These are phyloP conservation scores for Melianthus villosus DNA, from an alignment of 441 rosid species.

Conservation along the genomic window DNA sequence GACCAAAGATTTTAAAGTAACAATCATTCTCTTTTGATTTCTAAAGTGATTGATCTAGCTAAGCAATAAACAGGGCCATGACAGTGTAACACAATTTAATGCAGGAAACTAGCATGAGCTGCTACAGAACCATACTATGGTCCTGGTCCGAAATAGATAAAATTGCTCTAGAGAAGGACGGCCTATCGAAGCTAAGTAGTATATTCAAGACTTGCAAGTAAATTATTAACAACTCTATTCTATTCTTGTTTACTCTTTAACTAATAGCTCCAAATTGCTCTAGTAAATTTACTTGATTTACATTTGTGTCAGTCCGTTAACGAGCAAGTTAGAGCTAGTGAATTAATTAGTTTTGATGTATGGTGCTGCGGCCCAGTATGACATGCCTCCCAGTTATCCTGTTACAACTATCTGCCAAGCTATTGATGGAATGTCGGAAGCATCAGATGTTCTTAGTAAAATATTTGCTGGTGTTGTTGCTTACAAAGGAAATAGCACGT, in stretches of 20 bases:
- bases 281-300: not conserved
- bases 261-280: not conserved
- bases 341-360: conserved; percentile 15
- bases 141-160: conserved; percentile 41
- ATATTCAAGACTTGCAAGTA: conserved; percentile 49
- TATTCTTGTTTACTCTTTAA: not conserved
- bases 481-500: conserved; percentile 16
- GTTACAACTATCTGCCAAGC: conserved; percentile 32
- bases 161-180: conserved; percentile 30
- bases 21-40: too few relatives aligned
- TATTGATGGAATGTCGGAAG: conserved; percentile 23
- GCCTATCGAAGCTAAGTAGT: conserved; percentile 28
- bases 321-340: conserved; percentile 20
- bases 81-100: not conserved
- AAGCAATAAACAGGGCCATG: not conserved
- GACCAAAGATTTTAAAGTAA: conserved; percentile 29
- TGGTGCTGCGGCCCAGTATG: conserved; percentile 38
- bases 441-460: conserved; percentile 19
- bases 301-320: conserved; percentile 21
- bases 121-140: conserved; percentile 26
- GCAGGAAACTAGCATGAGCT: conserved; percentile 37
- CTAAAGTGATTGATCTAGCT: not conserved
- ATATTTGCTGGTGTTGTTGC: conserved; percentile 44
- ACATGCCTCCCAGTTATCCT: conserved; percentile 22
- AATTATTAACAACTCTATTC: not conserved